Percentiles rank a stretch among this genome's conserved stretches.
phyloP scores from a whole-genome alignment of 2,329 filamentous ascomycete genomes.

The Taxawa tesnikishii region DNA sequence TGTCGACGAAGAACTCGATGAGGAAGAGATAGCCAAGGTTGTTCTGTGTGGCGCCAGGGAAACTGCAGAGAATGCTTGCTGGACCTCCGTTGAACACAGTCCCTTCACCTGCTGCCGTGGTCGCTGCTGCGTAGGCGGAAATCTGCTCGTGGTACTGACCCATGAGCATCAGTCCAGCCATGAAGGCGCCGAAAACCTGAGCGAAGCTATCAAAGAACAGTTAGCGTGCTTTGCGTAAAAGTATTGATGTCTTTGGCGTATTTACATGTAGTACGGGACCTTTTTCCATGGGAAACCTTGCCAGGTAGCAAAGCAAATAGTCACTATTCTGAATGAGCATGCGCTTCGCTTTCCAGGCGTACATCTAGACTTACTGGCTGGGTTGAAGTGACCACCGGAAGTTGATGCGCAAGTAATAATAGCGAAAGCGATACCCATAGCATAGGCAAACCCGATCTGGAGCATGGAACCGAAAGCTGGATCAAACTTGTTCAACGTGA shows the following conservation, averaged over 20 bases:
- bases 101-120: slow-evolving; percentile 24
- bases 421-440: slow-evolving; percentile 45
- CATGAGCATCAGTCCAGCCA: slow-evolving; percentile 43
- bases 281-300: slow-evolving; percentile 48
- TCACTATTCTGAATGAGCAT: slow-evolving; percentile 12
- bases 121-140: slow-evolving; percentile 24
- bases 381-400: slow-evolving; percentile 29
- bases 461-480: slow-evolving; percentile 39
- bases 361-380: slow-evolving; percentile 11
- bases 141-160: slow-evolving; percentile 45
- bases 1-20: slow-evolving; percentile 47
- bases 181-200: slow-evolving; percentile 44
- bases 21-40: slow-evolving; percentile 46
- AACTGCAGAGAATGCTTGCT: slow-evolving; percentile 43
- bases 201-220: slow-evolving; percentile 34
- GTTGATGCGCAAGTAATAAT: slow-evolving; percentile 44
- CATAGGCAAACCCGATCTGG: slow-evolving; percentile 44
- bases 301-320: slow-evolving; percentile 33
- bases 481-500: slow-evolving; percentile 33
- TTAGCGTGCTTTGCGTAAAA: neutral
- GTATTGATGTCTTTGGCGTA: neutral
- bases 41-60: slow-evolving; percentile 37
- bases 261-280: slow-evolving; percentile 42
- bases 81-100: slow-evolving; percentile 36
- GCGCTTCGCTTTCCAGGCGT: neutral